Base-by-base conservation (phyloP, 2,329 filamentous ascomycete genomes). In the Cytospora schulzeri region DNA sequence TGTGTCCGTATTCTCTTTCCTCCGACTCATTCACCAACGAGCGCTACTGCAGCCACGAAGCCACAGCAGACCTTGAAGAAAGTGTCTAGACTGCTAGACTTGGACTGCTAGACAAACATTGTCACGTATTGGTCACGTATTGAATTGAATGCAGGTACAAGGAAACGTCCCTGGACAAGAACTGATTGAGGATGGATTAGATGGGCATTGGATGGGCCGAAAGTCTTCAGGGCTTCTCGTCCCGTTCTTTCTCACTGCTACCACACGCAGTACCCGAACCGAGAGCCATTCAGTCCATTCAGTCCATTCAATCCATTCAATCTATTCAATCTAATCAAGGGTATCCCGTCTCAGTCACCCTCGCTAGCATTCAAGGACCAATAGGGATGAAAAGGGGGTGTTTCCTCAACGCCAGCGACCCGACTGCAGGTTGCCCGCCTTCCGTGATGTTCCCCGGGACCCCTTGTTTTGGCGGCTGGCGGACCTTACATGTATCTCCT, bases 401-500 rank as follows among this genome's bases (percentile, higher is more conserved):
- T 22, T 9, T n/a, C 45, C 29, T n/a, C 45, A 48, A 24, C 11
- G 7, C 51, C 26, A 53, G 51, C 61, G 61, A 60, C 61, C 45
- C 45, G 45, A 52, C 33, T 61, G 64, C 64, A 64, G 56, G 61
- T 53, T 59, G 56, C 45, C 57, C 61, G 57, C 58, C 51, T 60
- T 64, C 64, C 64, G 63, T 48, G 41, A 61, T 52, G 3, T 66
- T 60, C 64, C 64, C 64, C 61, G 60, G 54, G 22, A 31, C 48
- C 64, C 64, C 60, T 63, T 60, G 38, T n/a, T 45, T n/a, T n/a
- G 5, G 38, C 38, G 38, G 38, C 38, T 45, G 38, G 38, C 19
- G 17, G 38, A 45, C 17, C n/a, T 45, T 19, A 45, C 38, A 45
- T 45, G 12, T 45, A n/a, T n/a, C 17, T n/a, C 17, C 15, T n/a